Evolutionary conservation across 257 asterid species (phyloP), one percentile per base, ranked within the genome.

Genomic region (Ajuga chamaepitys): DNA sequence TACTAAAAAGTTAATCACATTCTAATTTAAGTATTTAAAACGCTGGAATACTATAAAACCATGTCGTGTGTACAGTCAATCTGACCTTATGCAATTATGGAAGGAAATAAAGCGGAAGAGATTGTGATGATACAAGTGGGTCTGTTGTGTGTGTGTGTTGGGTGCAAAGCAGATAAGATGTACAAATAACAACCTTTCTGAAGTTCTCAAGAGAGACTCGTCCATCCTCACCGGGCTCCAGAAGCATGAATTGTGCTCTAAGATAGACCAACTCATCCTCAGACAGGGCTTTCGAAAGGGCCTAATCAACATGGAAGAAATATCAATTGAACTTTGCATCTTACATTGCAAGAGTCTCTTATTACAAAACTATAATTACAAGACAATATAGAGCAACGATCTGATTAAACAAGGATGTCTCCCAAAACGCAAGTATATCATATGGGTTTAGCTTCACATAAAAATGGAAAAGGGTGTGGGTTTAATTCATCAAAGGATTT

Each of bases 201-300:
- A 91, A 91, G 82, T 91, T 84, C 35, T 89, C 96, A 3, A 87
- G 82, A 46, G 96, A 83, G 62, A 92, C 82, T 17, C 75, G 77
- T 12, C 96, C 97, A 45, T 92, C 98, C 68, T 82, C 86, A 48
- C 74, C 67, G 48, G 98, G 98, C 66, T 89, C 97, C 80, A 92
- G 64, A 75, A 89, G 95, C 91, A 82, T 72, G 80, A 92, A 92
- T 53, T 89, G 97, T 62, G 95, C 93, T 80, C 88, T 82, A 63
- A 92, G 92, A 71, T 88, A 88, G 63, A 88, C 80, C 80, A 92
- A 54, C 76, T 86, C 95, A 59, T 92, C 97, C 78, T 89, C 98
- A 14, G 81, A 78, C 73, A 92, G 75, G 55, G 97, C 95, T 75
- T 87, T 92, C 3, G 98, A 83, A 42, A 92, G 95, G 64, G 98